These are phyloP conservation scores for Candida fluviatilis DNA, from an alignment of 805 yeast genomes.

Conservation along the genomic window DNA sequence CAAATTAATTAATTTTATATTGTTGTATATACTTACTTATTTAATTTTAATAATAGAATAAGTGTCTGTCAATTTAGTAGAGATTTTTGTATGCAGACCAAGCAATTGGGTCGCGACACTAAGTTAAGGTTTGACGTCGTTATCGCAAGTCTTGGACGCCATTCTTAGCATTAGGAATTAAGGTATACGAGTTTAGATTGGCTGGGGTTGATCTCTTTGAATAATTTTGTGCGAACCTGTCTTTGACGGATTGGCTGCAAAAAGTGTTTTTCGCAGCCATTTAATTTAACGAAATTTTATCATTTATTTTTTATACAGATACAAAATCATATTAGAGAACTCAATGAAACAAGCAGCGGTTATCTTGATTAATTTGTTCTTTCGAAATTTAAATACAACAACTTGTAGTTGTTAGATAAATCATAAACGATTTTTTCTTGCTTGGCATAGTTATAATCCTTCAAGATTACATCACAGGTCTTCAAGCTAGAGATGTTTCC, in stretches of 20 bases:
- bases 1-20: background rate
- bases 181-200: too few species aligned
- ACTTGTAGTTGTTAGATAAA: constrained; percentile 61
- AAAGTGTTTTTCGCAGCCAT: background rate
- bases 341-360: too few species aligned
- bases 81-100: too few species aligned
- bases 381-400: constrained; percentile 67
- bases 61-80: background rate
- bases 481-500: constrained; percentile 5
- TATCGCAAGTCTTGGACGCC: too few species aligned
- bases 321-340: background rate
- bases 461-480: constrained; percentile 23
- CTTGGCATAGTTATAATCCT: constrained; percentile 47
- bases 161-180: too few species aligned
- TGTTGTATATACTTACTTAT: constrained; percentile 1
- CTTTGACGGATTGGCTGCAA: too few species aligned
- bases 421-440: constrained; percentile 71
- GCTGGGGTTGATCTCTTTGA: too few species aligned
- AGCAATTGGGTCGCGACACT: too few species aligned
- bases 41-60: background rate
- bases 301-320: background rate
- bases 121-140: too few species aligned
- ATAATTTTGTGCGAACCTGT: too few species aligned
- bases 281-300: too few species aligned
- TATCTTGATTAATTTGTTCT: constrained; percentile 13